Evolutionary conservation across 306 rosid genomes (phyloP).

Genomic region (Biancaea sappan): DNA sequence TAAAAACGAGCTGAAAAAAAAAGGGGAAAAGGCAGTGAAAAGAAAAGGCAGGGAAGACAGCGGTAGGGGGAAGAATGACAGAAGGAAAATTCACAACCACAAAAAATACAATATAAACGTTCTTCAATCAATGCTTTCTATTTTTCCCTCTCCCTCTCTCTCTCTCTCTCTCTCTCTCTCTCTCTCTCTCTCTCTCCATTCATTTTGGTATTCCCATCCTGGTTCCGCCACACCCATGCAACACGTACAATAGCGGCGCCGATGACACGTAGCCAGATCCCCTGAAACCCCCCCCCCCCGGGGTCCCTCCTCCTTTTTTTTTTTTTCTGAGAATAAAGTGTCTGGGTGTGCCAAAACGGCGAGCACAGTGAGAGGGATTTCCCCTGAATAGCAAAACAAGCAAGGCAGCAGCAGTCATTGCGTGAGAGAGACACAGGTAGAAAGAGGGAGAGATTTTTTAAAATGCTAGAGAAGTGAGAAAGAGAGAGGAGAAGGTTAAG

Average conservation of each 20-base stretch:
- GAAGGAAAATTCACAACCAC: background rate
- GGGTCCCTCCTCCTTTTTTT: too few species aligned
- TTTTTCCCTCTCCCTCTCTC: constrained; percentile 28
- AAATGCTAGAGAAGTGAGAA: background rate
- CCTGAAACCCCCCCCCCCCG: too few species aligned
- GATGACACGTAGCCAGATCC: constrained; percentile 30
- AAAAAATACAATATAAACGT: background rate
- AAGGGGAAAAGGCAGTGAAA: background rate
- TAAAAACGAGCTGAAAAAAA: background rate
- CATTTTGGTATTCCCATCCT: background rate
- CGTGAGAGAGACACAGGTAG: background rate
- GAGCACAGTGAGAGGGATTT: background rate
- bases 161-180: constrained; percentile 23
- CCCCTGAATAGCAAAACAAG: background rate
- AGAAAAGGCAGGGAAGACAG: background rate
- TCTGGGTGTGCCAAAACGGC: background rate
- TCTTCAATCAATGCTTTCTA: background rate
- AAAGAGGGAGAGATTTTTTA: background rate
- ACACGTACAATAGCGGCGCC: constrained; percentile 34
- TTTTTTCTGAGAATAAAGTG: background rate
- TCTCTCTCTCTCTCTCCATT: constrained; percentile 23
- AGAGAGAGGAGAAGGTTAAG: background rate
- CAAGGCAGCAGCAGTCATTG: background rate
- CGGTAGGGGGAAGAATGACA: background rate
- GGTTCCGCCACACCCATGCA: constrained; percentile 34